Conservation (phyloP, 192 early-diverging fungal genomes). For the Dissophora globulifera region DNA sequence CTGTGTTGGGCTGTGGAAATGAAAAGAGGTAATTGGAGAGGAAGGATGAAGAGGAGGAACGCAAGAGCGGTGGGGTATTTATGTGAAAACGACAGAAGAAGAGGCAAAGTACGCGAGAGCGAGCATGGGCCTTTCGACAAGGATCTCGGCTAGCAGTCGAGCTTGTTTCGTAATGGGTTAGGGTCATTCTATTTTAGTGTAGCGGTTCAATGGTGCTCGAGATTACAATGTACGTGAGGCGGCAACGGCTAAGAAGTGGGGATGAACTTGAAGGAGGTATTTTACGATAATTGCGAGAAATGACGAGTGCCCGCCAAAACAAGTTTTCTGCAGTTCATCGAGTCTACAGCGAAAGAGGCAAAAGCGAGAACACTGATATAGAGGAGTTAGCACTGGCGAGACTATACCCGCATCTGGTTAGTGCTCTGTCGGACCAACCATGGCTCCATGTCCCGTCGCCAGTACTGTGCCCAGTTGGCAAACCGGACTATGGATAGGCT, state of each 20-base stretch:
- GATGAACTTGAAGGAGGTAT: not conserved
- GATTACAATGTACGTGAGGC: not conserved
- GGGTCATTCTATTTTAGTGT: not conserved
- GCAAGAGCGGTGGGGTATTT: constrained; percentile 1
- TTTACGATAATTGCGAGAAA: not conserved
- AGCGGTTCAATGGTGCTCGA: not conserved
- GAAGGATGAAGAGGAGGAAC: not conserved
- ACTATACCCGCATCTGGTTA: not conserved
- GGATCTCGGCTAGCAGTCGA: not conserved
- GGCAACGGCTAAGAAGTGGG: not conserved
- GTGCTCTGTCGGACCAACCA: no score
- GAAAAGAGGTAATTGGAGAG: not conserved
- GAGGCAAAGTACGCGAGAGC: not conserved
- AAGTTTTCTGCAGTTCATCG: no score
- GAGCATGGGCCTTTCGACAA: not conserved
- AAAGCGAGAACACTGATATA: not conserved
- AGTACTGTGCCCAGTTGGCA: no score
- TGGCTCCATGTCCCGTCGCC: no score
- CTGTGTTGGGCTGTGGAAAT: not conserved
- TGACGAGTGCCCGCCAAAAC: not conserved
- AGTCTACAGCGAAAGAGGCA: constrained; percentile 2
- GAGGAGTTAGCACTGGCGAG: not conserved
- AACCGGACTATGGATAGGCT: no score
- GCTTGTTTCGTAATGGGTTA: not conserved
- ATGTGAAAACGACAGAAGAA: constrained; percentile 2